Evolutionary conservation across 176 grass and related monocot species (phyloP), one percentile per base, ranked within the genome.

Genomic region (Chloris gayana): DNA sequence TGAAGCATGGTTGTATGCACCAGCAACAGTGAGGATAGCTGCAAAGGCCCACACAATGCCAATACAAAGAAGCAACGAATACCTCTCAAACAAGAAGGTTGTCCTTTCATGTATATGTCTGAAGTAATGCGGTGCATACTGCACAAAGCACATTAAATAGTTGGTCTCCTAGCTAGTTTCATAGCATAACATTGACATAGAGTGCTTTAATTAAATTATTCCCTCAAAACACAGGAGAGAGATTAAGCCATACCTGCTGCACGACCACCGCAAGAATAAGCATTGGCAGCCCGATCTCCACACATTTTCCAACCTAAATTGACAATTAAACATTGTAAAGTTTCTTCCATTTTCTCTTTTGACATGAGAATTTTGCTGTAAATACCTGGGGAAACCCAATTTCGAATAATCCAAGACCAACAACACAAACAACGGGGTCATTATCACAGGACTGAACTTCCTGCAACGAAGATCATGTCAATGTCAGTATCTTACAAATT

Each of bases 271-370:
- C 86, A 65, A 96, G 76, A 85, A 99, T 91, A 82, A 99, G 87
- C 90, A 96, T 93, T 51, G 97, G 93, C 74, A 99, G 73, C 56
- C 97, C 97, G 42, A 99, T 91, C 91, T 99, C 97, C 82, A 99
- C 97, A 82, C 97, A 99, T 90, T 99, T 99, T 63, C 97, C 97
- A 50, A 99, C 91, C 97, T 99, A 79, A 41, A 76, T 68, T 82
- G 24, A 37, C 60, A 64, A 81, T 46, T 21, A 69, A 85, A 78
- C 71, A 77, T 70, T 83, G 74, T 58, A 73, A 73, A 46, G 45
- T 74, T 71, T 19, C 24, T 41, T 81, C 77, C n/a, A 47, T 70
- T 13, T 15, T 38, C 34, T 13, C 3, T 45, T 51, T 35, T 30
- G 5, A 29, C 21, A 79, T 47, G 32, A 82, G 37, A n/a, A 46